Evolutionary conservation across 2,329 filamentous ascomycete genomes (phyloP), one percentile per base, ranked within the genome.

Genomic region (Leptosphaerulina australis): DNA sequence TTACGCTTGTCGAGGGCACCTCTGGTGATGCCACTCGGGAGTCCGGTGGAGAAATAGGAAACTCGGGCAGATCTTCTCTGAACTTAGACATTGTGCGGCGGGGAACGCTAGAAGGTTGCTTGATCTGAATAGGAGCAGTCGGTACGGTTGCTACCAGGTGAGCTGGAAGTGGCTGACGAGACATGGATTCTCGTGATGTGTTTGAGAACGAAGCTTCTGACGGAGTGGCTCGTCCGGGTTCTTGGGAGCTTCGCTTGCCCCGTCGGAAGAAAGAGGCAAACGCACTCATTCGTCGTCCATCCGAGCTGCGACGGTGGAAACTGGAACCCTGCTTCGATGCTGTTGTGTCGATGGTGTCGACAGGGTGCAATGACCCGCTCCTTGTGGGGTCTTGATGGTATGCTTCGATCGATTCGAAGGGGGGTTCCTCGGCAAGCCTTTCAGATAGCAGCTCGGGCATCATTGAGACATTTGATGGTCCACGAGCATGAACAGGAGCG

Each of bases 1-100:
- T 74, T 1, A 73, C 71, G 41, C 72, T 74, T 4, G 64, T 62
- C 4, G 69, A 57, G 11, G 84, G 82, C 9, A 79, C 82, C 61
- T 91, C 89, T 1, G 90, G 90, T 0, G 91, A 92, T 55, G 91
- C 88, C 20, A 92, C 77, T 20, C 88, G 82, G 0, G 91, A 95
- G 55, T 90, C 88, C 7, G 91, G 90, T 8, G 91, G 90, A n/a
- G 91, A 94, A 10, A 92, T 73, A 2, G 90, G 88, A 41, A 91
- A 81, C 67, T 97, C 93, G 3, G 91, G 92, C 10, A 97, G 80
- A 66, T 97, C 91, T 75, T 97, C 93, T 38, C 89, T 84, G 76
- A 97, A 97, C 47, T 90, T 92, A 28, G 92, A 97, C 73, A 90
- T 87, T 3, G 91, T 94, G 47, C 92, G 85, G 64, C 88, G 88